Evolutionary conservation across 805 yeast species (phyloP).

Genomic region (Cyberlindnera galapagoensis): DNA sequence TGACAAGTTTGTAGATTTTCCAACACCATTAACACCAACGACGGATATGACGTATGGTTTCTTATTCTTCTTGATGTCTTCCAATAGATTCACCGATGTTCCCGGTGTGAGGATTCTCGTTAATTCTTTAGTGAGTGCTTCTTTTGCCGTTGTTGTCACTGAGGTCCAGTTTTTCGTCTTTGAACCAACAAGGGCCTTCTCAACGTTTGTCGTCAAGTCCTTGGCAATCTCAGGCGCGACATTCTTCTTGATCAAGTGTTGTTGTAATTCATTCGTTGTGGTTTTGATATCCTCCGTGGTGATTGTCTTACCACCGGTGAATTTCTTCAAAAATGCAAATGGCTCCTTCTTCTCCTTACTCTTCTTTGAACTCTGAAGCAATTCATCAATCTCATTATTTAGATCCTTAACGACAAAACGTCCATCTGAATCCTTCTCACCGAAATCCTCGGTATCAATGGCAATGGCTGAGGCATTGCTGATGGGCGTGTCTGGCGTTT

Average conservation of each 20-base stretch:
- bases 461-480: constrained; percentile 8
- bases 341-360: constrained; percentile 30
- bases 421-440: constrained; percentile 40
- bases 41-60: constrained; percentile 91
- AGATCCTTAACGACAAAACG: constrained; percentile 63
- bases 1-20: constrained; percentile 92
- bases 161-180: constrained; percentile 71
- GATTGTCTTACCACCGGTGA: constrained; percentile 65
- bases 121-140: constrained; percentile 51
- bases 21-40: constrained; percentile 98
- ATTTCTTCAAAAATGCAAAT: constrained; percentile 52
- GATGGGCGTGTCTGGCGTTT: constrained; percentile 6
- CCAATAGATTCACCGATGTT: constrained; percentile 78
- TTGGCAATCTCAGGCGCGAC: constrained; percentile 88
- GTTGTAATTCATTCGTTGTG: constrained; percentile 58
- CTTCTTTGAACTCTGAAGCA: constrained; percentile 27
- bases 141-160: constrained; percentile 64
- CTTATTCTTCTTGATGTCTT: constrained; percentile 48
- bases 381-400: constrained; percentile 42
- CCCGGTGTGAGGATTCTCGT: constrained; percentile 85
- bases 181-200: constrained; percentile 62
- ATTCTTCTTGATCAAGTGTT: constrained; percentile 77
- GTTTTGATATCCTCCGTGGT: constrained; percentile 57
- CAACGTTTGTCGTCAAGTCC: constrained; percentile 62
- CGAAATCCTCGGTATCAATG: constrained; percentile 30